Evolutionary conservation across 2,329 filamentous ascomycete species (phyloP).

Genomic region (Aspergillus quadrilineatus): DNA sequence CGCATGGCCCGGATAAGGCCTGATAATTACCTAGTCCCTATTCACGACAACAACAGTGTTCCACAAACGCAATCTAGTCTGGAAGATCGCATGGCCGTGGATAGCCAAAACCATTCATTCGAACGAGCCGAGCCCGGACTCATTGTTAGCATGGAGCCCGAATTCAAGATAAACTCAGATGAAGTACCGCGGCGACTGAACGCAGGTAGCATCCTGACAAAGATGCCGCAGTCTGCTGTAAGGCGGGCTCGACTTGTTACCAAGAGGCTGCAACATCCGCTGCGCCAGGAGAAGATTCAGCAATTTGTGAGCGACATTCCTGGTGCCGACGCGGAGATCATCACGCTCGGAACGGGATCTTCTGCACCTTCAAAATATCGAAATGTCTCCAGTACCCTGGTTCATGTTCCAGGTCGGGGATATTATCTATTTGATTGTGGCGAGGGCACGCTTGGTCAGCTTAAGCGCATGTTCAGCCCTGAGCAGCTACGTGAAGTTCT

Average conservation of each 20-base stretch:
- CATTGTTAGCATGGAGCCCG: constrained; percentile 48
- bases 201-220: constrained; percentile 18
- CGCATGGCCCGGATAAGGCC: constrained; percentile 72
- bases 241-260: constrained; percentile 30
- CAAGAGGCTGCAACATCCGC: constrained; percentile 27
- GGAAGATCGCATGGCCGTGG: constrained; percentile 6
- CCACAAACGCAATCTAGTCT: constrained; percentile 35
- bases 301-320: constrained; percentile 65
- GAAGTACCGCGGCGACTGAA: constrained; percentile 32
- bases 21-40: constrained; percentile 69
- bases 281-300: constrained; percentile 36
- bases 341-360: constrained; percentile 87
- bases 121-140: constrained; percentile 43
- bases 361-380: constrained; percentile 88
- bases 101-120: constrained; percentile 24
- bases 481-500: constrained; percentile 69
- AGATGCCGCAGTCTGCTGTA: constrained; percentile 32
- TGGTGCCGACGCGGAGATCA: constrained; percentile 74
- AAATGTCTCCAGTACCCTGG: constrained; percentile 85
- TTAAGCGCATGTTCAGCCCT: constrained; percentile 69
- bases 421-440: constrained; percentile 89
- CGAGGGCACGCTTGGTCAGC: constrained; percentile 86
- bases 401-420: constrained; percentile 81
- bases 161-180: constrained; percentile 37
- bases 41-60: constrained; percentile 58